These are phyloP conservation scores for Isoetes engelmannii DNA, from an alignment of 83 land plant genomes.

Conservation along the genomic window DNA sequence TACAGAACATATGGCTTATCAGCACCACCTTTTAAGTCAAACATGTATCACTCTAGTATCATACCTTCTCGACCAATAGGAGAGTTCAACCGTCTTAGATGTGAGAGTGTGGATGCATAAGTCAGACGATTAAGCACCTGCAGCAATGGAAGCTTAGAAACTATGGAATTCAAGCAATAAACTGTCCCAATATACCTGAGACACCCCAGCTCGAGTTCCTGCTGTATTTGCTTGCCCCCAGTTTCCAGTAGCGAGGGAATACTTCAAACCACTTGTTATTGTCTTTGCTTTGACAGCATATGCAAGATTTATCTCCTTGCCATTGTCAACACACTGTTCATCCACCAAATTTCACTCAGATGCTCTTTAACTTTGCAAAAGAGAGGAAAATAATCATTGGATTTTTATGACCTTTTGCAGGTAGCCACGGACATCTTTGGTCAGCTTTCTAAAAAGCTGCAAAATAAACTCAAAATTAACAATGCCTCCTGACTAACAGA, in stretches of 20 bases:
- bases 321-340: constrained; percentile 89
- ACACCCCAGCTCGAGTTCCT: constrained; percentile 96
- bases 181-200: constrained; percentile 50
- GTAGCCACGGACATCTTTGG: constrained; percentile 91
- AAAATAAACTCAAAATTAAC: constrained; percentile 4
- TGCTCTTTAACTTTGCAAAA: neutral
- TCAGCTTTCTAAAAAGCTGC: constrained; percentile 92
- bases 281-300: constrained; percentile 99
- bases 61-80: constrained; percentile 99
- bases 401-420: constrained; percentile 73
- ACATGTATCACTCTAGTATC: neutral
- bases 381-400: neutral
- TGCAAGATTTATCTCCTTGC: constrained; percentile 93
- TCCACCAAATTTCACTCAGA: neutral
- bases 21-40: too few relatives aligned
- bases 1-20: too few relatives aligned
- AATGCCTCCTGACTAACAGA: neutral
- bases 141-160: neutral
- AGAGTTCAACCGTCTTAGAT: constrained; percentile 90
- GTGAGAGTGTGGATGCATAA: constrained; percentile 95
- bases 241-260: constrained; percentile 98
- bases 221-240: constrained; percentile 99
- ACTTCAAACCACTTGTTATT: constrained; percentile 96
- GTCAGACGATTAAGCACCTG: constrained; percentile 98
- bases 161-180: neutral